Evolutionary conservation across 2,329 filamentous ascomycete genomes (phyloP).

Genomic region (Canariomyces notabilis): DNA sequence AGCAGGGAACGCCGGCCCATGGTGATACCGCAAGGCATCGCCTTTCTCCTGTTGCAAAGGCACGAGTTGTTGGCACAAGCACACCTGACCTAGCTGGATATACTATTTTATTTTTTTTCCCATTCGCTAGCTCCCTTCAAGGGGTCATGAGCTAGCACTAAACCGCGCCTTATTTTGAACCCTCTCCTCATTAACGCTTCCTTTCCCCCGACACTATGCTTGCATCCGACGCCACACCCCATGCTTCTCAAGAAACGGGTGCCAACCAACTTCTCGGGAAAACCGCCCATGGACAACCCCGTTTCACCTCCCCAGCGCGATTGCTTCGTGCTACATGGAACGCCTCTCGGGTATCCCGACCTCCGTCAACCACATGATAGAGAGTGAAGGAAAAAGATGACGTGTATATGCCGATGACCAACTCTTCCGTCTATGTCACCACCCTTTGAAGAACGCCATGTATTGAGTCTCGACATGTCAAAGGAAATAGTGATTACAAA

Average conservation of each 20-base stretch:
- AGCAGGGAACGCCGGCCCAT: too few relatives aligned
- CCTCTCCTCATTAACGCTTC: not conserved
- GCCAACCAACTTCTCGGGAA: not conserved
- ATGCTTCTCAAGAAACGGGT: not conserved
- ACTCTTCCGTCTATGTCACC: slow-evolving; percentile 17
- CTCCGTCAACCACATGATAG: not conserved
- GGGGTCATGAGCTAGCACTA: slow-evolving; percentile 2
- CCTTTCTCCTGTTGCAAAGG: not conserved
- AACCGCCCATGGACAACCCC: not conserved
- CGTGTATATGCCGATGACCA: slow-evolving; percentile 15
- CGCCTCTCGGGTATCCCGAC: not conserved
- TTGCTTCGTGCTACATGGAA: not conserved
- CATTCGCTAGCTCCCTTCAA: too few relatives aligned
- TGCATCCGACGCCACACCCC: slow-evolving; percentile 5
- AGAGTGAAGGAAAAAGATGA: slow-evolving; percentile 3
- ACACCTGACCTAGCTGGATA: not conserved
- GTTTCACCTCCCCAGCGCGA: not conserved
- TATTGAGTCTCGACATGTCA: slow-evolving; percentile 2
- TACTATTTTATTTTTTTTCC: not conserved
- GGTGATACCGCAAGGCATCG: not conserved
- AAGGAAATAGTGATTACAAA: not conserved
- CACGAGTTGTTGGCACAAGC: not conserved
- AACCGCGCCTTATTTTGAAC: not conserved
- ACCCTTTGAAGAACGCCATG: slow-evolving; percentile 6
- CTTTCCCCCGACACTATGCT: not conserved